Evolutionary conservation across 306 rosid genomes (phyloP).

Genomic region (Glycyrrhiza uralensis): DNA sequence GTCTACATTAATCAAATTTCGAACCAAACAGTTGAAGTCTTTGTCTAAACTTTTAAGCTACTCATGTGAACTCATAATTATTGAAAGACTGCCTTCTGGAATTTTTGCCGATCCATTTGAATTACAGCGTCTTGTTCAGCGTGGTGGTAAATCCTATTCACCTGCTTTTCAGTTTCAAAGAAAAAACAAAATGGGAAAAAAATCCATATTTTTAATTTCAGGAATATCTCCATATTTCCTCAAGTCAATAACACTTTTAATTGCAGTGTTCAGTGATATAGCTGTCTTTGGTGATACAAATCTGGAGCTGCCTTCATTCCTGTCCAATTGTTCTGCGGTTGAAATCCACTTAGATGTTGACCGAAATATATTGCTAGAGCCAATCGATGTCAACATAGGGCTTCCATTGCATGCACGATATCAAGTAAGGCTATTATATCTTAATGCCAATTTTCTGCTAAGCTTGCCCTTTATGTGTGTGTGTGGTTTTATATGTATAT

Average conservation of each 20-base stretch:
- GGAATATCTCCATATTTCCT: conserved; percentile 17
- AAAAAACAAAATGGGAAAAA: not conserved
- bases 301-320: conserved; percentile 76
- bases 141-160: conserved; percentile 50
- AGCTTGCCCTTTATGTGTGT: not conserved
- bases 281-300: conserved; percentile 91
- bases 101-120: conserved; percentile 89
- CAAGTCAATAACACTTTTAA: not conserved
- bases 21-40: conserved; percentile 18
- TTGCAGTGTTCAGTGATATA: conserved; percentile 50
- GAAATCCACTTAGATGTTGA: conserved; percentile 66
- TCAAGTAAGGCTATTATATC: conserved; percentile 50
- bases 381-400: conserved; percentile 38
- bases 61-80: conserved; percentile 49
- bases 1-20: conserved; percentile 49
- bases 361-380: conserved; percentile 27
- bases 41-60: conserved; percentile 33
- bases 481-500: too few species aligned
- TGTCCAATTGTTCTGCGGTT: conserved; percentile 75
- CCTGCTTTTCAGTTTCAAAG: not conserved
- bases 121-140: conserved; percentile 72
- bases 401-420: conserved; percentile 87
- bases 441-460: not conserved
- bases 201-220: not conserved
- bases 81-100: conserved; percentile 77